These are phyloP conservation scores for Leccinum angustisporum DNA, from an alignment of 1,284 basidiomycete genomes.

Conservation along the genomic window DNA sequence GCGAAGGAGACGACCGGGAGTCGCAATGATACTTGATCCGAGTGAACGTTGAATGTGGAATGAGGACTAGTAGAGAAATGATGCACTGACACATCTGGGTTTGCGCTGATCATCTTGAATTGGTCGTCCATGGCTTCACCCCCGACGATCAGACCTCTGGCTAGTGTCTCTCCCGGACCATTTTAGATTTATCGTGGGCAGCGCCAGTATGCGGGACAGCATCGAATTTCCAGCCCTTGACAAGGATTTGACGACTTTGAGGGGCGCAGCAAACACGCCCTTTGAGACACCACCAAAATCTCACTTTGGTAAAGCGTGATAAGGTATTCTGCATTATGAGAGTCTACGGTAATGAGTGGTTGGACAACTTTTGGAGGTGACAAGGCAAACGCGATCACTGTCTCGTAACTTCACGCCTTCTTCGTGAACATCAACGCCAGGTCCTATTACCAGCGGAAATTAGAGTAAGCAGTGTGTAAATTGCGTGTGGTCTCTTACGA, in stretches of 20 bases:
- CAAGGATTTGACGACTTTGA: no score
- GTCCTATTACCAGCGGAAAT: slow-evolving; percentile 18
- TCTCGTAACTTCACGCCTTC: neutral
- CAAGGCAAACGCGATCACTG: neutral
- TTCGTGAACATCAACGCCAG: slow-evolving; percentile 21
- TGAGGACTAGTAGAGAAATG: slow-evolving; percentile 8
- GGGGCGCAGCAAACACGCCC: slow-evolving; percentile 58
- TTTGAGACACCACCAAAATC: neutral
- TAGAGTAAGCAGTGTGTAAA: slow-evolving; percentile 2
- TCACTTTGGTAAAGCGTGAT: neutral
- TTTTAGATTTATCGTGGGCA: slow-evolving; percentile 45
- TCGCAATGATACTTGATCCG: slow-evolving; percentile 82
- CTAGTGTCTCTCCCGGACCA: slow-evolving; percentile 61
- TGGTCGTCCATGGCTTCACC: slow-evolving; percentile 96
- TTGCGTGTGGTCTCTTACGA: slow-evolving; percentile 20
- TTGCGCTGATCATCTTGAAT: slow-evolving; percentile 92
- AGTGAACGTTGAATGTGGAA: slow-evolving; percentile 12
- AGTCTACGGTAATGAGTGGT: neutral
- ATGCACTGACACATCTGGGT: slow-evolving; percentile 86
- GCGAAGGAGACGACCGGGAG: slow-evolving; percentile 95
- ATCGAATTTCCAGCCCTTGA: slow-evolving; percentile 69
- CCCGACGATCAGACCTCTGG: slow-evolving; percentile 90
- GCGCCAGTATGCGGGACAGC: slow-evolving; percentile 64
- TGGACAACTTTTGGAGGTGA: neutral
- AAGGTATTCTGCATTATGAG: neutral